phyloP scores from a whole-genome alignment of 371 early-diverging fungal species.

The Rhizopus delemar region DNA sequence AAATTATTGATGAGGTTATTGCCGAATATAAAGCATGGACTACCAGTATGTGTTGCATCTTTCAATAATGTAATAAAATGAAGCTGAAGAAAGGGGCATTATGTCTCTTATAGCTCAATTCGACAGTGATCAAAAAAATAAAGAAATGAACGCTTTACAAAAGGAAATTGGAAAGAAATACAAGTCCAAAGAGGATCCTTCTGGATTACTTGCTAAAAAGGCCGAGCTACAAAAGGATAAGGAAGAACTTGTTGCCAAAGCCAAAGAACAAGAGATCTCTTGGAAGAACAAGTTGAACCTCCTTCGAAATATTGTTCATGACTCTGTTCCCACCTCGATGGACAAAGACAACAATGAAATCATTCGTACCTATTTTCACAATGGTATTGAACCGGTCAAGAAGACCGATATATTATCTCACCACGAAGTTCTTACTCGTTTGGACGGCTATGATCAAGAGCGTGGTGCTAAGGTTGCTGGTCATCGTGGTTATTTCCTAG shows the following conservation, averaged over 20 bases:
- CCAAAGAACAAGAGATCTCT: conserved; percentile 72
- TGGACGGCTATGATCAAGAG: conserved; percentile 93
- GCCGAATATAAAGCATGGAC: conserved; percentile 91
- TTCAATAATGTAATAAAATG: too few species aligned
- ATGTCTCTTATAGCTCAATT: conserved; percentile 63
- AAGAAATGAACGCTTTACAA: conserved; percentile 87
- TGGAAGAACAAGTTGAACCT: conserved; percentile 71
- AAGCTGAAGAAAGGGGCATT: neutral
- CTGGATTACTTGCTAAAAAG: conserved; percentile 76
- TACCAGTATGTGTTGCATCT: conserved; percentile 57
- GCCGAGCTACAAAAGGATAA: conserved; percentile 72
- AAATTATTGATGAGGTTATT: conserved; percentile 91
- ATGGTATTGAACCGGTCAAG: conserved; percentile 61
- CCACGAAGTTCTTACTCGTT: conserved; percentile 89
- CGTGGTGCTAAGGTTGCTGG: conserved; percentile 97
- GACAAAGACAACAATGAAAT: conserved; percentile 91
- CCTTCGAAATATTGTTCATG: conserved; percentile 97
- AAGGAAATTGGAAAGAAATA: conserved; percentile 89
- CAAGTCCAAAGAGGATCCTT: conserved; percentile 92
- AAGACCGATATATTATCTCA: conserved; percentile 80
- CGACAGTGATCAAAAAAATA: conserved; percentile 87
- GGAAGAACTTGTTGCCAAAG: conserved; percentile 64
- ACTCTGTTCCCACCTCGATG: conserved; percentile 84
- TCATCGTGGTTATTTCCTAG: conserved; percentile 99
- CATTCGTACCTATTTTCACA: conserved; percentile 70